These are phyloP conservation scores for Trypanosoma brucei DNA, from an alignment of 208 protist species.

Conservation along the genomic window DNA sequence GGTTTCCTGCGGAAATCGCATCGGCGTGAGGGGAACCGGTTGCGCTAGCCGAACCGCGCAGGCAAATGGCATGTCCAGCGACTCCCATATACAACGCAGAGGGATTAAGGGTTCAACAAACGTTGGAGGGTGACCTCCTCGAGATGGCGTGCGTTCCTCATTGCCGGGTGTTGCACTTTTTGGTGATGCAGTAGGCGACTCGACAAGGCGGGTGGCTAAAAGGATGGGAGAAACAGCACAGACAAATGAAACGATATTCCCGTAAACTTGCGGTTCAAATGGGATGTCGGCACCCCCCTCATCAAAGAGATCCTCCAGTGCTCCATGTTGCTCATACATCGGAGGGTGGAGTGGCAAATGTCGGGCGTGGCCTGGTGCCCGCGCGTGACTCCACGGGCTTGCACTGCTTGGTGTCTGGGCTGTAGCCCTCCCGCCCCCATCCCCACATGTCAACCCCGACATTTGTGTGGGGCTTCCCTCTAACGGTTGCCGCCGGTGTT, in stretches of 20 bases:
- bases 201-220: conserved; percentile 34
- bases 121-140: neutral
- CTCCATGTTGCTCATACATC: conserved; percentile 64
- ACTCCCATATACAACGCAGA: conserved; percentile 65
- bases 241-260: conserved; percentile 75
- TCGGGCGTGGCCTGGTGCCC: neutral
- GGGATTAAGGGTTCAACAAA: conserved; percentile 51
- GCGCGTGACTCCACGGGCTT: neutral
- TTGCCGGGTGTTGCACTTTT: conserved; percentile 4
- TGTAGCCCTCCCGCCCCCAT: neutral
- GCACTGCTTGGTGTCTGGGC: neutral
- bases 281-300: conserved; percentile 42
- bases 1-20: conserved; percentile 57
- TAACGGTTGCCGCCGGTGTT: neutral
- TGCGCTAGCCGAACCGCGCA: conserved; percentile 57
- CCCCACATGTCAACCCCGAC: neutral
- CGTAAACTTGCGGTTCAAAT: conserved; percentile 46
- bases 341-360: conserved; percentile 1
- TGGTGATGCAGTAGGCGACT: conserved; percentile 26
- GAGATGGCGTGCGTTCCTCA: neutral
- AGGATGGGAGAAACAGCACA: conserved; percentile 61
- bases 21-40: conserved; percentile 45
- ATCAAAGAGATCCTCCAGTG: conserved; percentile 62
- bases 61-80: conserved; percentile 73
- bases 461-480: neutral